These are phyloP conservation scores for Gamarada debralockiae DNA, from an alignment of 495 filamentous ascomycete genomes.

Conservation along the genomic window DNA sequence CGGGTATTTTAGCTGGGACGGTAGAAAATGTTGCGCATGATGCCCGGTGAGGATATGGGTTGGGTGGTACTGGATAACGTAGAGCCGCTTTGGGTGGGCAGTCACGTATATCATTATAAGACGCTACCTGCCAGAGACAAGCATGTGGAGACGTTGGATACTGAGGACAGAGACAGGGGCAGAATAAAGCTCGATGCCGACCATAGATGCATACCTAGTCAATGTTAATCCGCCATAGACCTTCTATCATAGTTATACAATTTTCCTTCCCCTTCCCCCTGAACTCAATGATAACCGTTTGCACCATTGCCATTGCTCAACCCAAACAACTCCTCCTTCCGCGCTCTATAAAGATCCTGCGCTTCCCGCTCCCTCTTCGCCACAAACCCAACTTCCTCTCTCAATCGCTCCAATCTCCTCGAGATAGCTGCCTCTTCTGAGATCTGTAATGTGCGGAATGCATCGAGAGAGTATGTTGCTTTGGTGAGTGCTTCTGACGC, in stretches of 20 bases:
- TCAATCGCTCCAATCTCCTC: constrained; percentile 67
- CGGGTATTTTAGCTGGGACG: constrained; percentile 67
- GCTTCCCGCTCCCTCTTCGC: constrained; percentile 82
- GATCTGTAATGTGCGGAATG: constrained; percentile 71
- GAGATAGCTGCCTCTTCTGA: constrained; percentile 73
- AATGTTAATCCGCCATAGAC: no score
- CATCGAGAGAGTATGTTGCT: constrained; percentile 64
- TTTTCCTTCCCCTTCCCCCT: constrained; percentile 10
- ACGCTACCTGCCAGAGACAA: neutral
- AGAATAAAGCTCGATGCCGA: neutral
- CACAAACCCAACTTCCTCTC: constrained; percentile 80
- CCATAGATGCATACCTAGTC: neutral
- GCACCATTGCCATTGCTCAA: constrained; percentile 20
- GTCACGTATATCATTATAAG: no score
- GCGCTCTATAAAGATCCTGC: constrained; percentile 75
- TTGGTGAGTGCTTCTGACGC: constrained; percentile 73
- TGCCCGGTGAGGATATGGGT: neutral
- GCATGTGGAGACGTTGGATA: neutral
- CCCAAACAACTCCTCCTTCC: constrained; percentile 73
- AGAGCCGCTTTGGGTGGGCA: no score
- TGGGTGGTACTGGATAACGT: neutral
- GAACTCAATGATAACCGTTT: constrained; percentile 36
- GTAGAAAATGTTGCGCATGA: constrained; percentile 11
- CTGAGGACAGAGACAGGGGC: neutral
- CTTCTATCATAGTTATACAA: neutral